These are phyloP conservation scores for Balakata baccata DNA, from an alignment of 345 rosid species.

Conservation along the genomic window DNA sequence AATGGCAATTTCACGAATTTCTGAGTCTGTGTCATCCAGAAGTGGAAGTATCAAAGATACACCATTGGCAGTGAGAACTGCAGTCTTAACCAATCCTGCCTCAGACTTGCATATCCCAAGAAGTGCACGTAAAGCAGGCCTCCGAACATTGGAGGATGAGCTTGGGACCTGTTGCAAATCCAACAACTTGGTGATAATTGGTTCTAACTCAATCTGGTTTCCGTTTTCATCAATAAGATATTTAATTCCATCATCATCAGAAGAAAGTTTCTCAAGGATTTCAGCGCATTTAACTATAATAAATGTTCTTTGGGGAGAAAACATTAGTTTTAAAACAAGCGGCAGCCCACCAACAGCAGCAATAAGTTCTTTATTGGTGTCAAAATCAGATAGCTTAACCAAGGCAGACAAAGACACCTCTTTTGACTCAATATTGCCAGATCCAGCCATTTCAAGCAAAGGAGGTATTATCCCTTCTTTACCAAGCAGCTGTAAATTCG, in stretches of 20 bases:
- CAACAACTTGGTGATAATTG: constrained; percentile 42
- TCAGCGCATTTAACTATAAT: constrained; percentile 46
- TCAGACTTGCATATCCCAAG: constrained; percentile 49
- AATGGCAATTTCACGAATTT: constrained; percentile 53
- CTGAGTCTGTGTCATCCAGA: constrained; percentile 51
- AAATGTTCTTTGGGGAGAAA: constrained; percentile 33
- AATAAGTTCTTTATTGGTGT: constrained; percentile 46
- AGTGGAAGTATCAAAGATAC: constrained; percentile 52
- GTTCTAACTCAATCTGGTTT: constrained; percentile 42
- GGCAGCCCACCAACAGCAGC: constrained; percentile 58
- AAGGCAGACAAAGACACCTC: constrained; percentile 48
- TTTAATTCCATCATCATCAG: constrained; percentile 45
- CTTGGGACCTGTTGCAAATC: constrained; percentile 37
- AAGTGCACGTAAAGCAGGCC: constrained; percentile 49
- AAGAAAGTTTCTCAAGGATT: constrained; percentile 44
- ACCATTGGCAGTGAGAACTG: constrained; percentile 49
- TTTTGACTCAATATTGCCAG: constrained; percentile 43
- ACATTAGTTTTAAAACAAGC: constrained; percentile 36
- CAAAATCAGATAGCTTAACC: constrained; percentile 43
- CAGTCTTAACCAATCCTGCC: constrained; percentile 53
- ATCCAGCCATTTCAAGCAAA: constrained; percentile 46
- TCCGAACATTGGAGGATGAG: constrained; percentile 34
- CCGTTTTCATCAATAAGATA: constrained; percentile 52
- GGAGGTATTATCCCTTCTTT: constrained; percentile 54
- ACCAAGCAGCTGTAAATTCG: constrained; percentile 47